A percentile compares a stretch with the other conserved stretches of the same genome.
Conservation (phyloP, 2,329 filamentous ascomycete genomes). For the Calonectria pseudoturangicola region DNA sequence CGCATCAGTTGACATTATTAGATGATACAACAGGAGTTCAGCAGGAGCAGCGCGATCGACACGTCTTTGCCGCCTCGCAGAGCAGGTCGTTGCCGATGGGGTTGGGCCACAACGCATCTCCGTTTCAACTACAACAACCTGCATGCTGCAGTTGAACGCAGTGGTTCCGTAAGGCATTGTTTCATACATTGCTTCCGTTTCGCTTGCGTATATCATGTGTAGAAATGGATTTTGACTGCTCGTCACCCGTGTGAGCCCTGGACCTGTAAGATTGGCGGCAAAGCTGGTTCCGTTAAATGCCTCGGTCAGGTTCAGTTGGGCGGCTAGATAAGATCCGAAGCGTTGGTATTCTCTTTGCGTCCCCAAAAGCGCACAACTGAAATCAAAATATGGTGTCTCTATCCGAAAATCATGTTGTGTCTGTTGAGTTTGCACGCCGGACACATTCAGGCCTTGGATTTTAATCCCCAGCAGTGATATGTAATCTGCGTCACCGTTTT, state of each 20-base stretch:
- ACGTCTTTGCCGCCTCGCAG: constrained; percentile 19
- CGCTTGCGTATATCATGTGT: not conserved
- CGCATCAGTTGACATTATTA: not conserved
- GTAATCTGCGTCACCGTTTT: not conserved
- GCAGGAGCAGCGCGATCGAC: not conserved
- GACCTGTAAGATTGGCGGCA: not conserved
- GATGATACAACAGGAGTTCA: not conserved
- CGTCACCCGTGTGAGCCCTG: not conserved
- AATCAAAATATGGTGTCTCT: constrained; percentile 11
- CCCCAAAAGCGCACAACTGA: constrained; percentile 18
- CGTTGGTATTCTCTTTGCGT: not conserved
- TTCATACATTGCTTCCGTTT: not conserved
- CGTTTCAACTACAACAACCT: not conserved
- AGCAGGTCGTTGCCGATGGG: not conserved
- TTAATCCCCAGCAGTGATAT: constrained; percentile 25
- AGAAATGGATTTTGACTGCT: not conserved
- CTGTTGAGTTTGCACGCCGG: not conserved
- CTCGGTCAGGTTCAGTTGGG: not conserved
- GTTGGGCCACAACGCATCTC: not conserved
- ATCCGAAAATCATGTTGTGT: constrained; percentile 25
- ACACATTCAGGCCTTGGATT: constrained; percentile 6
- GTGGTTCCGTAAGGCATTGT: not conserved
- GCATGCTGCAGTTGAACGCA: constrained; percentile 16
- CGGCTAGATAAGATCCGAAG: not conserved
- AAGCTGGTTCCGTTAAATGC: not conserved